Evolutionary conservation across 805 yeast genomes (phyloP), one percentile per base, ranked within the genome.

Genomic region (Dipodascus geniculatus): DNA sequence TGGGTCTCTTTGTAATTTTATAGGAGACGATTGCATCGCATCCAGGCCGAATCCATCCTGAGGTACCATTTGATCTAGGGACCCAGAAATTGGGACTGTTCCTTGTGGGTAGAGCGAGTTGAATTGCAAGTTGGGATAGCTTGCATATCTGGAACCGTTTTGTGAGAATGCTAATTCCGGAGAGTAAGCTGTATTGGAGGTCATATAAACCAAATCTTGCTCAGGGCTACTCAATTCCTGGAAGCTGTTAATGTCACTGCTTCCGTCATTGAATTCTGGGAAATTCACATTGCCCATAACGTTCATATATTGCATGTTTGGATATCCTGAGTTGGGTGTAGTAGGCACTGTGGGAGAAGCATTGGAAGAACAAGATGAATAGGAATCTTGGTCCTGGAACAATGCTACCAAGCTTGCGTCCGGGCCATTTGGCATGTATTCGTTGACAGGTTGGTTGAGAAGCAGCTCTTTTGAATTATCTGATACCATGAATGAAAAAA

Each of bases 341-440:
- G 23, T 47, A 6, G 49, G 49, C 4, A 47, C 19, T 22, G 31
- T 47, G 24, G 49, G 49, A 8, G 49, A 47, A 22, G 49, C 14
- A 22, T 22, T 22, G 31, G 49, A 47, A 47, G 49, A 47, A 47
- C 23, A 47, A n/a, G 44, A 38, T 6, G 44, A 17, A 6, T 14
- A 38, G 20, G 44, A 14, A n/a, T 38, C 44, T 38, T 38, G 44
- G 4, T 38, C 44, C 14, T 38, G 44, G 14, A n/a, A 38, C 4
- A 38, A 16, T 38, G 44, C 17, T 17, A 38, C 17, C 20, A 38
- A 38, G 14, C 19, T 38, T n/a, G 44, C 20, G 14, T 38, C 44
- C 14, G 44, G 17, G 14, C 6, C 44, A 38, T 38, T 38, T 3
- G 17, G 6, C 4, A 6, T 17, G 14, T 38, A 38, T 9, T 38